Evolutionary conservation across 2,329 filamentous ascomycete genomes (phyloP), one percentile per base, ranked within the genome.

Genomic region (Paraconiothyrium brasiliense): DNA sequence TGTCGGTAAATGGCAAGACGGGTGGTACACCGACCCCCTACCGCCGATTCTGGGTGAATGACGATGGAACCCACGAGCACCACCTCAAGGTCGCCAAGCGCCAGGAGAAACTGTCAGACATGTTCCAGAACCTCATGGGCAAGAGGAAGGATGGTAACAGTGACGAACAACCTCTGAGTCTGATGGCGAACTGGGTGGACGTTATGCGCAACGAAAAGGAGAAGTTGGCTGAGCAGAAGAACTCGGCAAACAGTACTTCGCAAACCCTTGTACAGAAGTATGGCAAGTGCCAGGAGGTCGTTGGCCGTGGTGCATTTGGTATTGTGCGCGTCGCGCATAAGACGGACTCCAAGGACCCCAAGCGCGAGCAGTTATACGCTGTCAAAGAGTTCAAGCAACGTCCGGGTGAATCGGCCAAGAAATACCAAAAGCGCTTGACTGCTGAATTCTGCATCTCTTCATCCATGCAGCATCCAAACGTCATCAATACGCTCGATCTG

Each of bases 401-500:
- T 52, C 94, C 94, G 1, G 93, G 97, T 71, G 95, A 99, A 80
- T 97, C 93, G 14, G 90, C 94, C 71, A 97, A 97, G 83, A 97
- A 97, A 77, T 99, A 98, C 79, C 96, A 95, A 84, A 99, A 98
- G 79, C 91, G 95, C 30, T 85, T 99, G 57, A 98, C 95, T 1
- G 94, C 94, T 54, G 95, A 99, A 76, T 99, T 99, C 78, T 98
- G 95, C 81, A 98, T 99, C 71, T 98, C 95, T 0, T 98, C 94
- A 0, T 97, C 94, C 10, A 87, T 99, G 64, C 92, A 94, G 66
- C 95, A 99, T 76, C 94, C 95, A 14, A 99, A 99, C 76, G 93
- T 99, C 72, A 99, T 99, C 71, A 95, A 97, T 79, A 99, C 95
- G 0, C 87, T 99, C 57, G 95, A 99, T 76, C 86, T 99, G 11